A percentile compares a stretch with the other conserved stretches of the same genome.
Conservation (phyloP, 345 rosid genomes). For the Citrus trifoliata region DNA sequence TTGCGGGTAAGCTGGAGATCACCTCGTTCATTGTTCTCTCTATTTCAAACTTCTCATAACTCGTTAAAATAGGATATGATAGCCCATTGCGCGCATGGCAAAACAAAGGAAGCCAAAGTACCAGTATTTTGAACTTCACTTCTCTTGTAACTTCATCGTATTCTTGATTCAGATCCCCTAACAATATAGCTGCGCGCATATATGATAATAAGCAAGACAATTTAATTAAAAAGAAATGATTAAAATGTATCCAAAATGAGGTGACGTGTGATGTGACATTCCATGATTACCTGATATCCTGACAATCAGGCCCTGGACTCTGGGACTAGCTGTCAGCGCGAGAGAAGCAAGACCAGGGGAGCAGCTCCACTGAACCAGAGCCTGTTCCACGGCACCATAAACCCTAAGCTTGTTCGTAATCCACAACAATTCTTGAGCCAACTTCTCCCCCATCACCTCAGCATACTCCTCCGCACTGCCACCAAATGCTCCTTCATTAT, state of each 20-base stretch:
- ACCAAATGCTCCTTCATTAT: neutral
- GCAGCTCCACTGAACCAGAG: slow-evolving; percentile 65
- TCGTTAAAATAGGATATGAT: slow-evolving; percentile 48
- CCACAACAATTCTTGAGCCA: slow-evolving; percentile 74
- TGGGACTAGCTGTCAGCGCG: slow-evolving; percentile 52
- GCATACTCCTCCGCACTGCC: slow-evolving; percentile 28
- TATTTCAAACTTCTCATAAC: slow-evolving; percentile 54
- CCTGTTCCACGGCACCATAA: slow-evolving; percentile 57
- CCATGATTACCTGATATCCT: slow-evolving; percentile 47
- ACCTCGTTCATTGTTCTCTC: slow-evolving; percentile 65
- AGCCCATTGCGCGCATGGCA: slow-evolving; percentile 62
- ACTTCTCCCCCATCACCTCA: slow-evolving; percentile 57
- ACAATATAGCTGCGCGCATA: slow-evolving; percentile 42
- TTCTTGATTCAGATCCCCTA: slow-evolving; percentile 46
- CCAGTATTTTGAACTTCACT: slow-evolving; percentile 62
- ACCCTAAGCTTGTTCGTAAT: slow-evolving; percentile 49
- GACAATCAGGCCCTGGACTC: slow-evolving; percentile 64
- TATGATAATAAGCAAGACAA: neutral
- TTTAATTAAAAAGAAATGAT: too few relatives aligned
- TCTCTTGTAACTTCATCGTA: slow-evolving; percentile 30
- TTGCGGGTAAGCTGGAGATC: slow-evolving; percentile 45
- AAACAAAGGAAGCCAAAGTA: slow-evolving; percentile 58
- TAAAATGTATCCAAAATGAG: neutral
- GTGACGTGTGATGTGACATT: neutral
- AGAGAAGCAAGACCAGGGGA: slow-evolving; percentile 63